These are phyloP conservation scores for Crithidia bombi DNA, from an alignment of 208 protist species.

Conservation along the genomic window DNA sequence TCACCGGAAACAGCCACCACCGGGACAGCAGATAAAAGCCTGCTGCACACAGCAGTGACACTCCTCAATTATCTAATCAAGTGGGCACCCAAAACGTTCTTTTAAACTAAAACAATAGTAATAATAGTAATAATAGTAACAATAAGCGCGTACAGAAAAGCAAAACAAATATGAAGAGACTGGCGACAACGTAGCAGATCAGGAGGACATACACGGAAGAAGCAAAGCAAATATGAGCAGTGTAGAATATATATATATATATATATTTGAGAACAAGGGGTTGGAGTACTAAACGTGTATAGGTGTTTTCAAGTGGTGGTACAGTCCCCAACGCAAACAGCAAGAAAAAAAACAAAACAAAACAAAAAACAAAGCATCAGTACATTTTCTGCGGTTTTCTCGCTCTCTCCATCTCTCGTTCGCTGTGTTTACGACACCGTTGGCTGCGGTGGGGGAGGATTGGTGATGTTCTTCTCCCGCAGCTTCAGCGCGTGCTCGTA, in stretches of 20 bases:
- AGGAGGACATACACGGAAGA: background rate
- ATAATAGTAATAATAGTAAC: slow-evolving; percentile 4
- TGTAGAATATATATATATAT: slow-evolving; percentile 10
- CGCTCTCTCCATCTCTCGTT: slow-evolving; percentile 8
- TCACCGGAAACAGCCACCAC: too few species aligned
- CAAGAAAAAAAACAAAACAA: slow-evolving; percentile 26
- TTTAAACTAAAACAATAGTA: background rate
- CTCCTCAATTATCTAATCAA: too few species aligned
- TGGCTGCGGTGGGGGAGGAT: slow-evolving; percentile 57
- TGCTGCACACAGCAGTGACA: too few species aligned
- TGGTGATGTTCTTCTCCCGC: slow-evolving; percentile 62
- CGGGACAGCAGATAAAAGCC: too few species aligned
- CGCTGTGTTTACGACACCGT: slow-evolving; percentile 2
- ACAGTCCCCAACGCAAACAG: slow-evolving; percentile 15
- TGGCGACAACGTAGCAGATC: background rate
- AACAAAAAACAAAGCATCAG: slow-evolving; percentile 3
- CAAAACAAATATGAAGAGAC: slow-evolving; percentile 15
- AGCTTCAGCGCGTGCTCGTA: slow-evolving; percentile 63
- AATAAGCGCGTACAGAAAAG: slow-evolving; percentile 5
- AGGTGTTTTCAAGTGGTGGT: background rate
- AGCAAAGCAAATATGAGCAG: too few species aligned
- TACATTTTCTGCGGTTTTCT: background rate
- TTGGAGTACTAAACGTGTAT: background rate
- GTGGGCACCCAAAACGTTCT: background rate
- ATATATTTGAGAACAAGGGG: slow-evolving; percentile 6